Evolutionary conservation across 768 basidiomycete genomes (phyloP), one percentile per base, ranked within the genome.

Genomic region (Daedalea quercina): DNA sequence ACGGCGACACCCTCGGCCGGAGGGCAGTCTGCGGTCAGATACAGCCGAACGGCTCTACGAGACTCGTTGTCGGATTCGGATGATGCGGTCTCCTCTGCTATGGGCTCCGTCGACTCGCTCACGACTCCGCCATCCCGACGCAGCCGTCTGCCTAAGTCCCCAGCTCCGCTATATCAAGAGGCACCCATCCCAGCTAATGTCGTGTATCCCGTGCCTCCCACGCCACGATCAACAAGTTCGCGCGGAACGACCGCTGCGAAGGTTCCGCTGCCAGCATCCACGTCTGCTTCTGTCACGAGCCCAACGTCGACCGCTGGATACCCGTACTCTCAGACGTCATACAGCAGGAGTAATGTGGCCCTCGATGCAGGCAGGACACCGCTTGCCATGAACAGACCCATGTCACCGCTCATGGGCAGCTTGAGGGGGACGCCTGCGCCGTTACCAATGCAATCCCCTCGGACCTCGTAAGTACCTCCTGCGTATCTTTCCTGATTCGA

Each of bases 51-150:
- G 3, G 54, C 57, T 7, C 35, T 53, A 9, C 41, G 47, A 13
- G 54, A 53, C n/a, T 52, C 51, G 33, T 53, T 53, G 17, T 41
- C 54, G 31, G 67, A 69, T 20, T 62, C 67, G 12, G 67, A 67
- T 20, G 63, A 61, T 0, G 66, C 64, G 9, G 57, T 57, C 3
- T 57, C 63, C 0, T 65, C 64, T 1, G 52, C 58, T 42, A 9
- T 60, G n/a, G 67, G 66, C 43, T 70, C 72, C 11, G 57, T 55
- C 12, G 69, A 72, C 51, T 67, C 73, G 47, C 54, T 69, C 50
- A 63, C 70, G 12, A 72, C 71, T 26, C 71, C 71, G 0, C 64
- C 63, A 52, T 57, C 19, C 22, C 54, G 47, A 59, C 54, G 53
- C 48, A 57, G 51, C 44, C 45, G 55, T 12, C 54, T 58, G 0